Base-by-base conservation (phyloP, 192 early-diverging fungal genomes). In the Backusella sp. region DNA sequence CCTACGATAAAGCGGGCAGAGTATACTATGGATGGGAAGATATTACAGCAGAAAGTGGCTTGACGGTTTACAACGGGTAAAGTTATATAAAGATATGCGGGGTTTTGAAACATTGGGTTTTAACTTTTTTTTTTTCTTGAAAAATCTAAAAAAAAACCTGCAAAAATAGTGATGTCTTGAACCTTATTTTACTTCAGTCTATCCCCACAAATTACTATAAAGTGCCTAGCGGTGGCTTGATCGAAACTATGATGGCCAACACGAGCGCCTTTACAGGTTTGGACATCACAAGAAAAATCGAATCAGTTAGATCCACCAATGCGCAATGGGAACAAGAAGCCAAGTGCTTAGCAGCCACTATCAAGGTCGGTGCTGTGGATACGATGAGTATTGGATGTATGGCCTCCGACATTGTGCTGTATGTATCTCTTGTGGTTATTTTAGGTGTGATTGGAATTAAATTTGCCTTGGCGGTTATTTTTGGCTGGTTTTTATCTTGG, bases 381-480 rank as follows among this genome's bases (percentile, higher is more conserved):
- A 87, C 91, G 17, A 88, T 88, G 68, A 89, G 91, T 11, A 81
- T 95, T 68, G 96, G 96, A 1, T 98, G 97, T 80, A 90, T 96
- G 74, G 88, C 92, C 1, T 91, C 95, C 6, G 84, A 90, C 52
- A 86, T 93, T 28, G 81, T 89, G 41, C 85, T 96, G 39, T 96
- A 92, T 70, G 86, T 92, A 17, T 95, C 95, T 15, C 85, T 96
- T 66, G 84, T 87, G 74, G 87, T 93, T 56, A 89, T 91, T 72
- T 73, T 93, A 66, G 88, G 90, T 49, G 87, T 87, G 12, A 88
- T 94, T 68, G 35, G 90, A 59, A 80, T 89, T 66, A 90, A 90
- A 78, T 96, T 96, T 76, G 76, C 84, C 66, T 76, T 95, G 80
- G 94, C 95, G 0, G 79, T 95, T 17, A 82, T 89, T 53, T 96